A percentile compares a stretch with the other conserved stretches of the same genome.
Evolutionary conservation across 2,329 filamentous ascomycete genomes (phyloP).

Genomic region (Colletotrichum sublineola): DNA sequence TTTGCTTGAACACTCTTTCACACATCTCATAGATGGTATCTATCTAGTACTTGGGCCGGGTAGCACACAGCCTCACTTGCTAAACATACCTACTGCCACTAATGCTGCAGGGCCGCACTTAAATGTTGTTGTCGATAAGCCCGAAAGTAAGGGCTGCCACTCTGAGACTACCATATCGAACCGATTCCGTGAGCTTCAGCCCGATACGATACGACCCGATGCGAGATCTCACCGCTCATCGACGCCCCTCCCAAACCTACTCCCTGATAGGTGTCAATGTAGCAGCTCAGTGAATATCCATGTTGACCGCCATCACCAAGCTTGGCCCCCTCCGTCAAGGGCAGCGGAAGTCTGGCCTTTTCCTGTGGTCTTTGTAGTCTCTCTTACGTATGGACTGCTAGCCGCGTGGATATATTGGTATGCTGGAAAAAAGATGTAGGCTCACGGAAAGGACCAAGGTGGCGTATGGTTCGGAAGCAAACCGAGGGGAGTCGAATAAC

Average conservation of each 20-base stretch:
- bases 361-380: background rate
- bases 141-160: background rate
- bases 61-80: background rate
- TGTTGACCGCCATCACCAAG: background rate
- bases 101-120: background rate
- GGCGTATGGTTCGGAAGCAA: background rate
- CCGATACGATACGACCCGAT: background rate
- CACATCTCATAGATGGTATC: background rate
- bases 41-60: background rate
- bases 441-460: too few relatives aligned
- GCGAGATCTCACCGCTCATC: background rate
- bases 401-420: background rate
- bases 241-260: background rate
- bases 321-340: background rate
- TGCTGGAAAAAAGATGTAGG: background rate
- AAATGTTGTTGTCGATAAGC: background rate
- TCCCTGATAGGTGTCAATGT: background rate
- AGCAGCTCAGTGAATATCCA: background rate
- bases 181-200: background rate
- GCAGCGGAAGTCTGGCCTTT: background rate
- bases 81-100: background rate
- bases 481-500: background rate
- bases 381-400: background rate
- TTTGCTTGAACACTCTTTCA: background rate
- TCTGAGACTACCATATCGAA: background rate